Evolutionary conservation across 2,329 filamentous ascomycete genomes (phyloP).

Genomic region (Trematosphaeria pertusa): DNA sequence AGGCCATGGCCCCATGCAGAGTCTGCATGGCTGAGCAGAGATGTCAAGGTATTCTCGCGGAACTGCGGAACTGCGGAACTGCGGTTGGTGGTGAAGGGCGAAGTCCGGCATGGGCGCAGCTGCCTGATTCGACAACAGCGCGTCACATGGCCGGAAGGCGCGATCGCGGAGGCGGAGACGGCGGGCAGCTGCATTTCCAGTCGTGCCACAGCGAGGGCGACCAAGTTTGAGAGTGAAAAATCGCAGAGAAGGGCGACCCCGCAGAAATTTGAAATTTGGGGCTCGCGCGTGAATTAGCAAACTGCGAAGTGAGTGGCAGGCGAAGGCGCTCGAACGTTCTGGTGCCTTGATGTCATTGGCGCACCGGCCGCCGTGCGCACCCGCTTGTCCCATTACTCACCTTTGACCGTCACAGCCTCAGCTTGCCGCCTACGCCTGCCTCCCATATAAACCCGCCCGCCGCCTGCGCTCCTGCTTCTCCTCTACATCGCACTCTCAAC

Average conservation of each 20-base stretch:
- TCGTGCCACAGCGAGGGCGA: not conserved
- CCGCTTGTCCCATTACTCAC: constrained; percentile 41
- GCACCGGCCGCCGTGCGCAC: constrained; percentile 45
- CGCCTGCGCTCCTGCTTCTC: constrained; percentile 14
- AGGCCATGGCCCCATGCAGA: not conserved
- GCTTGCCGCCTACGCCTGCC: constrained; percentile 38
- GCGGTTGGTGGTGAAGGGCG: constrained; percentile 13
- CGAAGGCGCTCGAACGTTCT: constrained; percentile 46
- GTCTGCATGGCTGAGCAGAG: too few species aligned
- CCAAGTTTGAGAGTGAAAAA: not conserved
- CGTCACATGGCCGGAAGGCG: constrained; percentile 30
- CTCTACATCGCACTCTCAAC: constrained; percentile 26
- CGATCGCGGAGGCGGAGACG: constrained; percentile 42
- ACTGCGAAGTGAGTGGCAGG: constrained; percentile 10
- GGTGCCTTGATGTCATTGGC: constrained; percentile 33
- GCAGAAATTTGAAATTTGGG: not conserved
- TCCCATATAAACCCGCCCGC: constrained; percentile 39
- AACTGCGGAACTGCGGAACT: not conserved
- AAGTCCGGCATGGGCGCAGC: constrained; percentile 22
- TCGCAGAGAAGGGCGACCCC: not conserved
- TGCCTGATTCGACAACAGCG: constrained; percentile 27
- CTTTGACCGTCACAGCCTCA: constrained; percentile 42
- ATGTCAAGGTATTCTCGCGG: not conserved
- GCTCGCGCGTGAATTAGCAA: not conserved
- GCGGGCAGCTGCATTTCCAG: constrained; percentile 18